These are phyloP conservation scores for Ceratobasidium sp. DNA, from an alignment of 1,284 basidiomycete genomes.

Conservation along the genomic window DNA sequence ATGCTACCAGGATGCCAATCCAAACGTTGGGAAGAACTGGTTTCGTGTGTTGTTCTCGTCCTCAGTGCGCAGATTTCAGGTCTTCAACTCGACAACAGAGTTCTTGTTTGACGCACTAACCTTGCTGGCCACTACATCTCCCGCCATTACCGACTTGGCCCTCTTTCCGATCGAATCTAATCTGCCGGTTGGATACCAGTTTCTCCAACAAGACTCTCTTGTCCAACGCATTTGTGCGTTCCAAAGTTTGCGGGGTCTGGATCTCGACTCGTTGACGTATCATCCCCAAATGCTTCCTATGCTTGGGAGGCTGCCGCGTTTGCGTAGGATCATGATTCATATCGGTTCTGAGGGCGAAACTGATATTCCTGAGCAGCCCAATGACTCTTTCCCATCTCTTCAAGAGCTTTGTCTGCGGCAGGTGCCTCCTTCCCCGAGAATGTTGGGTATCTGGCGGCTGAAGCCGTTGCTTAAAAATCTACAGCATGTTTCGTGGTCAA, in stretches of 20 bases:
- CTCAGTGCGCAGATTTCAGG: neutral
- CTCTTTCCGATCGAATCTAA: neutral
- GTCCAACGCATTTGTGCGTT: neutral
- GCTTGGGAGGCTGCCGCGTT: neutral
- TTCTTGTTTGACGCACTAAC: neutral
- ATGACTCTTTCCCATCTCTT: neutral
- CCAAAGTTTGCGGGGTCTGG: neutral
- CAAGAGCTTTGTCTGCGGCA: neutral
- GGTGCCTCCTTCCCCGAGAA: neutral
- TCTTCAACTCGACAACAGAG: neutral
- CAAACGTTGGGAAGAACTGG: neutral
- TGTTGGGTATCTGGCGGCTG: neutral
- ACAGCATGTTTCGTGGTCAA: neutral
- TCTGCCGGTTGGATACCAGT: too few species aligned
- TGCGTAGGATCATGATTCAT: neutral
- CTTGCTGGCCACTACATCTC: neutral
- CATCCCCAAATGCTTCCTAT: neutral
- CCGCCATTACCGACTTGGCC: neutral
- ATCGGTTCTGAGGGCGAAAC: neutral
- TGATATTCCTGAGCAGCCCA: neutral
- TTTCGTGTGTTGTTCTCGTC: neutral
- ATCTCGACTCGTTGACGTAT: too few species aligned
- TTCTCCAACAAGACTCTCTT: neutral
- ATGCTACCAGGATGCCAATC: neutral
- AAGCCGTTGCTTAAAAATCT: neutral